Base-by-base conservation (phyloP, 176 grass and related monocot genomes). In the Typha latifolia region DNA sequence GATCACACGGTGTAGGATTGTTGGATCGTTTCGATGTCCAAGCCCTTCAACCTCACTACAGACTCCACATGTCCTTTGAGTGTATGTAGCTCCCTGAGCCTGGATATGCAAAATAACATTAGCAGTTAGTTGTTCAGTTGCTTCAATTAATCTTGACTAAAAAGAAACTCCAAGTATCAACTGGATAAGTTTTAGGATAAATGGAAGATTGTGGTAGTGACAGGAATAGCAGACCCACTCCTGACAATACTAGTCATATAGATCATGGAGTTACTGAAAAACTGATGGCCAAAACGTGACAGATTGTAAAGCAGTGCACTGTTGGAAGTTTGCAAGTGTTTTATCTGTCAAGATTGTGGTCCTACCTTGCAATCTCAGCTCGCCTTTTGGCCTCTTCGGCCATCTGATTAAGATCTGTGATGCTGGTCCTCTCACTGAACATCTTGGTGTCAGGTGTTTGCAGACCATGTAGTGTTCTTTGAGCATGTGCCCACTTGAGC, bases 281-380 rank as follows among this genome's bases (percentile, higher is more conserved):
- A 43, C 37, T 43, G 37, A 43, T 43, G 6, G 37, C 37, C 37
- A 43, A 43, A 43, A 43, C 8, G 2, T 43, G 37, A 43, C 37
- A 43, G 37, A 43, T 43, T 43, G 37, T 43, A 43, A 43, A 43
- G 37, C 37, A 43, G 37, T 43, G 37, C 37, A 43, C 9, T 43
- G 9, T 43, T 43, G 27, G 15, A 15, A 15, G 10, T 62, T 4
- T 21, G 37, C 32, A 50, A 12, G 49, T 2, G 11, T 5, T 29
- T 50, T 12, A 3, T n/a, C 53, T 59, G 51, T 31, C 11, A 62
- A 62, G 52, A 5, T 18, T 23, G 56, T 27, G 37, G 32, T 43
- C 12, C 4, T 82, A 92, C 90, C 83, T 83, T 3, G 86, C 86
- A n/a, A 95, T 90, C 74, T 95, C 90, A 20, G 86, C 90, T 82